Conservation (phyloP, 208 protist species). For the Leishmania martiniquensis region DNA sequence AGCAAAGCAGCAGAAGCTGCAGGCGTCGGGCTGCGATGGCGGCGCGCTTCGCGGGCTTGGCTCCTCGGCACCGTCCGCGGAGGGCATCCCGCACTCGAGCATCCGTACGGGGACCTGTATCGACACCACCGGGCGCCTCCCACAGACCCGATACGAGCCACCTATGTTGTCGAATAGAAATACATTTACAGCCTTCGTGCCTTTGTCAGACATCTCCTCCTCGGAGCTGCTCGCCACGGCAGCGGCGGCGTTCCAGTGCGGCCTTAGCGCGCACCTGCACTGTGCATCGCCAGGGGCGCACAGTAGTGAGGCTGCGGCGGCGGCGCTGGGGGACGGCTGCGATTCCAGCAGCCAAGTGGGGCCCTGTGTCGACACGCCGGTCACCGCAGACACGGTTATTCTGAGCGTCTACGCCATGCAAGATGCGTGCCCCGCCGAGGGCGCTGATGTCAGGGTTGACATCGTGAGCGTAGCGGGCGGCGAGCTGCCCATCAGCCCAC, state of each 20-base stretch:
- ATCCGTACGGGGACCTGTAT: neutral
- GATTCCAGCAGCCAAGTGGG: too few species aligned
- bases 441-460: neutral
- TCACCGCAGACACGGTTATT: conserved; percentile 12
- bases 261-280: neutral
- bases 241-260: conserved; percentile 3
- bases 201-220: conserved; percentile 18
- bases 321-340: neutral
- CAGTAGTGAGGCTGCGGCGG: neutral
- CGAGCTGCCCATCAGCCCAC: conserved; percentile 8
- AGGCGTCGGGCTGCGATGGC: neutral
- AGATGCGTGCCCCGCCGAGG: neutral
- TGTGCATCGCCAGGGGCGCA: neutral
- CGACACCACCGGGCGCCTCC: neutral
- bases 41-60: neutral
- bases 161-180: conserved; percentile 32
- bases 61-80: conserved; percentile 1
- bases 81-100: conserved; percentile 3
- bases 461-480: neutral
- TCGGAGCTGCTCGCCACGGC: conserved; percentile 19
- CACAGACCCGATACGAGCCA: conserved; percentile 23
- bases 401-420: neutral
- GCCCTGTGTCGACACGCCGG: conserved; percentile 1
- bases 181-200: conserved; percentile 28
- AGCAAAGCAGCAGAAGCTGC: neutral